These are phyloP conservation scores for Penicillium sp. DNA, from an alignment of 2,329 filamentous ascomycete species.

Conservation along the genomic window DNA sequence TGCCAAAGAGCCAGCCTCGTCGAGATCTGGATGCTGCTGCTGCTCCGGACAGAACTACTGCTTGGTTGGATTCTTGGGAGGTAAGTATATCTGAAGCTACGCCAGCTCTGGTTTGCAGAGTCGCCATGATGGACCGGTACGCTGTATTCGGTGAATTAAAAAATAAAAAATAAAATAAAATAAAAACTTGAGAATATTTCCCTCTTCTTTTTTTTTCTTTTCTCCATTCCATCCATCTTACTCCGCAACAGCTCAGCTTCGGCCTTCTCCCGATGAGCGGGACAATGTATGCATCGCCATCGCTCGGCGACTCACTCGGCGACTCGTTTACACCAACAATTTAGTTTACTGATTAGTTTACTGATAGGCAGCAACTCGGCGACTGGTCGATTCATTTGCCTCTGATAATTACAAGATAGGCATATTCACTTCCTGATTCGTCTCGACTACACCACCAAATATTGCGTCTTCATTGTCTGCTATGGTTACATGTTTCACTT, in stretches of 20 bases:
- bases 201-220: neutral
- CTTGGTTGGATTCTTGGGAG: neutral
- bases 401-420: neutral
- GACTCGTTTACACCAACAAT: neutral
- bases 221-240: neutral
- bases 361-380: neutral
- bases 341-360: neutral
- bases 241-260: neutral
- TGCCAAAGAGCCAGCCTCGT: conserved; percentile 6
- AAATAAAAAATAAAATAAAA: neutral
- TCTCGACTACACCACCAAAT: neutral
- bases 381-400: neutral
- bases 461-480: neutral
- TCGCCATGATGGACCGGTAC: neutral
- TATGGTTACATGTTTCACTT: neutral
- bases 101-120: neutral
- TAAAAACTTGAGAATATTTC: neutral
- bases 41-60: conserved; percentile 5
- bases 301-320: neutral
- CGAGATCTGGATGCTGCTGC: neutral
- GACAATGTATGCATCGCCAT: neutral
- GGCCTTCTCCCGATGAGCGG: neutral
- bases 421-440: neutral
- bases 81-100: neutral
- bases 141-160: neutral